phyloP scores from a whole-genome alignment of 768 basidiomycete genomes.

The Trametes villosa region DNA sequence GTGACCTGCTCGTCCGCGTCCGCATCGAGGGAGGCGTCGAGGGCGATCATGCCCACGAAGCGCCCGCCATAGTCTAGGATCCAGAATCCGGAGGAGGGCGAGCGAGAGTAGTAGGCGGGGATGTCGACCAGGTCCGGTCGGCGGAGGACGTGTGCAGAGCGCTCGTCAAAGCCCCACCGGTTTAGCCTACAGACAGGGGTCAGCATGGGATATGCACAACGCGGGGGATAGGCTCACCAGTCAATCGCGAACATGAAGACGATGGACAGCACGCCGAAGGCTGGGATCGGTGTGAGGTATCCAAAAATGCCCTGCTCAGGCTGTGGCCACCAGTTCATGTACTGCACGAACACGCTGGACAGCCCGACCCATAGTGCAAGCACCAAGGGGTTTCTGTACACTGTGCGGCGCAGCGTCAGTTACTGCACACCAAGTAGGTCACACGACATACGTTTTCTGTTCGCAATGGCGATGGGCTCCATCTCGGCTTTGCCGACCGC shows the following conservation, averaged over 20 bases:
- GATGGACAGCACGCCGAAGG: conserved; percentile 64
- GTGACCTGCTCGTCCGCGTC: conserved; percentile 34
- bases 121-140: conserved; percentile 60
- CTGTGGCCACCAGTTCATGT: conserved; percentile 72
- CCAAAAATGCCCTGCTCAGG: conserved; percentile 46
- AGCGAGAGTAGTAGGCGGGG: conserved; percentile 57
- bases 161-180: conserved; percentile 66
- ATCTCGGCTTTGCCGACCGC: conserved; percentile 66
- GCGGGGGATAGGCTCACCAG: too few species aligned
- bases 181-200: conserved; percentile 58
- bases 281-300: conserved; percentile 65
- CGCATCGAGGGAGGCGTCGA: conserved; percentile 62
- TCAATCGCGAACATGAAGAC: conserved; percentile 70
- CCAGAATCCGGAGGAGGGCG: conserved; percentile 70
- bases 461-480: conserved; percentile 70
- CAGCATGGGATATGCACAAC: too few species aligned
- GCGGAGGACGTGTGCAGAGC: conserved; percentile 54
- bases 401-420: conserved; percentile 36
- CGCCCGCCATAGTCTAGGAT: conserved; percentile 61
- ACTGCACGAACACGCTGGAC: conserved; percentile 60
- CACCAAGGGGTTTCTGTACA: conserved; percentile 60
- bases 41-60: conserved; percentile 69
- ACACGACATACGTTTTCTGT: conserved; percentile 52
- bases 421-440: background rate
- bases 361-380: conserved; percentile 64